phyloP scores from a whole-genome alignment of 2,329 filamentous ascomycete genomes.

The Cladosporium sp. region DNA sequence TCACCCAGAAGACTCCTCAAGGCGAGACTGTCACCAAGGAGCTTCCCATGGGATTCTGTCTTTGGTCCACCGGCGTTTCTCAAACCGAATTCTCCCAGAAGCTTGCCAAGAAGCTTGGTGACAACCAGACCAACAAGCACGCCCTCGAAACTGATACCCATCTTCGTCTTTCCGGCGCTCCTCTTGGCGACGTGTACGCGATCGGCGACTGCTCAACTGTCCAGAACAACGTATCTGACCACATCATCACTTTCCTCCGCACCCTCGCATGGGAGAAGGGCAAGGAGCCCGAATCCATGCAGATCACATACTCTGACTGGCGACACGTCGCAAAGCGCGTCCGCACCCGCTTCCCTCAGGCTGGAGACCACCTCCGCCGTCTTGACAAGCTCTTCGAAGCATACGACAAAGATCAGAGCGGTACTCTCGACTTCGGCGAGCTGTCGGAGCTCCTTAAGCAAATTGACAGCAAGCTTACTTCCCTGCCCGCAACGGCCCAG shows the following conservation, averaged over 20 bases:
- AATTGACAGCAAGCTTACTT: slow-evolving; percentile 93
- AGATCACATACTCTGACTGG: slow-evolving; percentile 88
- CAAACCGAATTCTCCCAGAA: slow-evolving; percentile 79
- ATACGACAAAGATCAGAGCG: slow-evolving; percentile 90
- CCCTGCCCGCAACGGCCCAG: slow-evolving; percentile 90
- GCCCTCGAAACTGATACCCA: slow-evolving; percentile 94
- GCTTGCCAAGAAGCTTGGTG: slow-evolving; percentile 70
- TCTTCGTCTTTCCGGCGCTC: slow-evolving; percentile 82
- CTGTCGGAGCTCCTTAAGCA: slow-evolving; percentile 83
- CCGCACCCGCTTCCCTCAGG: slow-evolving; percentile 86
- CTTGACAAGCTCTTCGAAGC: slow-evolving; percentile 87
- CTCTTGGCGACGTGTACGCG: slow-evolving; percentile 91
- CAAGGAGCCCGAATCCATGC: slow-evolving; percentile 82
- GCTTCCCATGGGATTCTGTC: slow-evolving; percentile 89
- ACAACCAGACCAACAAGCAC: slow-evolving; percentile 80
- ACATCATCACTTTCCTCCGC: slow-evolving; percentile 86
- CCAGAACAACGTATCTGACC: slow-evolving; percentile 93
- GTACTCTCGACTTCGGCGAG: slow-evolving; percentile 92
- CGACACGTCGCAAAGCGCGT: slow-evolving; percentile 79
- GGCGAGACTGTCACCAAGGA: slow-evolving; percentile 83
- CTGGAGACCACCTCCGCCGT: slow-evolving; percentile 79
- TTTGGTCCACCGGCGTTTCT: slow-evolving; percentile 95
- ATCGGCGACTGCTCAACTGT: slow-evolving; percentile 96
- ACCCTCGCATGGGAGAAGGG: slow-evolving; percentile 89
- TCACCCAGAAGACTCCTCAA: slow-evolving; percentile 75